These are phyloP conservation scores for Leishmania guyanensis DNA, from an alignment of 208 protist genomes.

Conservation along the genomic window DNA sequence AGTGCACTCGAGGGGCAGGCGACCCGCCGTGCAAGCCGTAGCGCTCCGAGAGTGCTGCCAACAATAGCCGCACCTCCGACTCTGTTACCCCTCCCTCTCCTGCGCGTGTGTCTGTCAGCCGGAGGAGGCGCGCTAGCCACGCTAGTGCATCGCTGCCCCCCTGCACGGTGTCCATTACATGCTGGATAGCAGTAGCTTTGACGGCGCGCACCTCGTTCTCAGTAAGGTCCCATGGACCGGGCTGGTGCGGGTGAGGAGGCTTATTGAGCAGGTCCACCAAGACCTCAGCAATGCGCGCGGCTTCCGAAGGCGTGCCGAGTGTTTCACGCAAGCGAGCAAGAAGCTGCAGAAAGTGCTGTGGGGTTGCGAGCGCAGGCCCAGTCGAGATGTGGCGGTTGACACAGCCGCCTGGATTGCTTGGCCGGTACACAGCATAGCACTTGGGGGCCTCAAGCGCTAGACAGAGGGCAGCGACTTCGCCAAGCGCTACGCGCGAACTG, in stretches of 20 bases:
- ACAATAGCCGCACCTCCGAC: not conserved
- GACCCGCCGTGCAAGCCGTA: conserved; percentile 7
- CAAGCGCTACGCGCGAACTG: conserved; percentile 28
- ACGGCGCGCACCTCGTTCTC: conserved; percentile 12
- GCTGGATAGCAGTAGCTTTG: conserved; percentile 31
- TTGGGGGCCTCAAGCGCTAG: conserved; percentile 31
- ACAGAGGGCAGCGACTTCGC: conserved; percentile 35
- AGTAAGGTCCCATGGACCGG: conserved; percentile 51
- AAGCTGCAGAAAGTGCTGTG: conserved; percentile 35
- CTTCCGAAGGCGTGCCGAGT: conserved; percentile 6
- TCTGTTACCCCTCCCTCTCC: not conserved
- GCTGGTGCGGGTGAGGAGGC: conserved; percentile 48
- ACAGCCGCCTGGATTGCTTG: conserved; percentile 8
- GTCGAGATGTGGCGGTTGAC: not conserved
- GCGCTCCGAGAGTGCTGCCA: conserved; percentile 12
- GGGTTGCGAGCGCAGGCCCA: conserved; percentile 13
- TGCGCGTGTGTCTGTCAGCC: conserved; percentile 7
- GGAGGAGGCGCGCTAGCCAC: conserved; percentile 36
- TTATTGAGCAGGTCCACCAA: conserved; percentile 65
- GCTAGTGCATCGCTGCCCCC: conserved; percentile 26
- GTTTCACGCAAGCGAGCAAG: conserved; percentile 13
- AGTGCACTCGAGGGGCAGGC: not conserved
- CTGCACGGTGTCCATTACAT: conserved; percentile 30
- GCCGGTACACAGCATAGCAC: conserved; percentile 55
- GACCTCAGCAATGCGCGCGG: conserved; percentile 29